Conservation (phyloP, 257 asterid genomes). For the Echites panduratus region DNA sequence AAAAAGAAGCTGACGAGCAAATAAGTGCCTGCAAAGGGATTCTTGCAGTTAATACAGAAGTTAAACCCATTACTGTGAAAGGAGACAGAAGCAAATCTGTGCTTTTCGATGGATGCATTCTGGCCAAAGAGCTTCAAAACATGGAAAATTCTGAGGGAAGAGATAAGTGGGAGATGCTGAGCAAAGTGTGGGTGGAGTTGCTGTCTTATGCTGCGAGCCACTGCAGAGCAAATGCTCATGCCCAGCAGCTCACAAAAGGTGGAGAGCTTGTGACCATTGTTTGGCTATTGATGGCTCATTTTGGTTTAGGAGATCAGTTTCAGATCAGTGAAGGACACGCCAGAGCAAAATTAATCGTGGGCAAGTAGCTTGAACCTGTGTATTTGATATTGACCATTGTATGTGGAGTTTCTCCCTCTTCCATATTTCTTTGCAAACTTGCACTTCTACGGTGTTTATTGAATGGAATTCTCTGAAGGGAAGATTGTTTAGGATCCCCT, state of each 20-base stretch:
- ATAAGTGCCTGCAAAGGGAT: constrained; percentile 19
- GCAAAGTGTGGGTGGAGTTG: constrained; percentile 43
- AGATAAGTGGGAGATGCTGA: constrained; percentile 35
- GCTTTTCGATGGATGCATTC: constrained; percentile 42
- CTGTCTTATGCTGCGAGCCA: constrained; percentile 31
- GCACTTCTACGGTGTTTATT: too few species aligned
- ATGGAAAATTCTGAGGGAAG: not conserved
- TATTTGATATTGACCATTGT: too few species aligned
- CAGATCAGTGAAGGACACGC: constrained; percentile 32
- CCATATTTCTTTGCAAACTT: too few species aligned
- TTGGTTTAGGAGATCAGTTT: constrained; percentile 35
- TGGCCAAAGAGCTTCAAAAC: constrained; percentile 28
- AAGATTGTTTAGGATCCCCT: too few species aligned
- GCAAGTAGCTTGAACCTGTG: constrained; percentile 2
- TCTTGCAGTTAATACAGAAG: constrained; percentile 27
- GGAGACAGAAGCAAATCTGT: constrained; percentile 51
- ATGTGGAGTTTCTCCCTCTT: too few species aligned
- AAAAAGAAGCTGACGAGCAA: not conserved
- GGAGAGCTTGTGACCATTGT: constrained; percentile 41
- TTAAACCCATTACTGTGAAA: constrained; percentile 34
- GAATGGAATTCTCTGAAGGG: too few species aligned
- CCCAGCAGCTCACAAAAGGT: constrained; percentile 33
- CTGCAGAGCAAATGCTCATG: constrained; percentile 31
- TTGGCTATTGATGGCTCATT: constrained; percentile 43
- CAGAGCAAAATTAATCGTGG: constrained; percentile 29